Evolutionary conservation across 352 stramenopile genomes (phyloP).

Genomic region (Lagenidium giganteum): DNA sequence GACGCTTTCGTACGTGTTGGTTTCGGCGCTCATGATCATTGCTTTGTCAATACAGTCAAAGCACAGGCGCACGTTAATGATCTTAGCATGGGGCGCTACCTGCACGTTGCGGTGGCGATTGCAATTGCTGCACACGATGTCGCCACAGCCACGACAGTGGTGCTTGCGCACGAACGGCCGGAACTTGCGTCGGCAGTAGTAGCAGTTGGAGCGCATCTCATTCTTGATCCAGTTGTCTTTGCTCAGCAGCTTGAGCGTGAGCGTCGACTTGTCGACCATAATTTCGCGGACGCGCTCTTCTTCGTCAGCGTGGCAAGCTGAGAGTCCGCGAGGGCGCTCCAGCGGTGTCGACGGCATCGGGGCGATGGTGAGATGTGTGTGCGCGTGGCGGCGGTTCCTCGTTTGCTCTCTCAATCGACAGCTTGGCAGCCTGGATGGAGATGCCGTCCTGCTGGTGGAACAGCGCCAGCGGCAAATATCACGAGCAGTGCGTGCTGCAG

Average conservation of each 20-base stretch:
- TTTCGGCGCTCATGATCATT: slow-evolving; percentile 25
- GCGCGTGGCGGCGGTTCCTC: no score
- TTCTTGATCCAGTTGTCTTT: slow-evolving; percentile 76
- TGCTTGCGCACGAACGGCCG: slow-evolving; percentile 69
- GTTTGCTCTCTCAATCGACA: neutral
- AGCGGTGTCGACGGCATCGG: no score
- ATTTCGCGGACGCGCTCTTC: slow-evolving; percentile 52
- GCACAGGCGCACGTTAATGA: slow-evolving; percentile 54
- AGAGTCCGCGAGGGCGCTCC: slow-evolving; percentile 44
- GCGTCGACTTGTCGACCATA: slow-evolving; percentile 47
- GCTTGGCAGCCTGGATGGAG: slow-evolving; percentile 6
- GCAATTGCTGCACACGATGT: slow-evolving; percentile 75
- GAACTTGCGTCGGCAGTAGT: slow-evolving; percentile 77
- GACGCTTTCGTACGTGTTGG: slow-evolving; percentile 28
- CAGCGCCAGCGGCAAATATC: neutral
- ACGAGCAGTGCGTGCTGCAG: neutral
- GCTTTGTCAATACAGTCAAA: slow-evolving; percentile 78
- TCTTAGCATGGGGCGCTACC: slow-evolving; percentile 13
- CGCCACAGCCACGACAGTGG: slow-evolving; percentile 76
- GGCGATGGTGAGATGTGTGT: no score
- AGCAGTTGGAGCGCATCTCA: slow-evolving; percentile 61
- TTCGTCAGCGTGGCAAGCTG: slow-evolving; percentile 40
- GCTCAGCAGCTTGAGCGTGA: slow-evolving; percentile 41
- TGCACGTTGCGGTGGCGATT: slow-evolving; percentile 54
- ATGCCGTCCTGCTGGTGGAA: slow-evolving; percentile 4